Evolutionary conservation across 2,329 filamentous ascomycete genomes (phyloP).

Genomic region (Aspergillus nomiae): DNA sequence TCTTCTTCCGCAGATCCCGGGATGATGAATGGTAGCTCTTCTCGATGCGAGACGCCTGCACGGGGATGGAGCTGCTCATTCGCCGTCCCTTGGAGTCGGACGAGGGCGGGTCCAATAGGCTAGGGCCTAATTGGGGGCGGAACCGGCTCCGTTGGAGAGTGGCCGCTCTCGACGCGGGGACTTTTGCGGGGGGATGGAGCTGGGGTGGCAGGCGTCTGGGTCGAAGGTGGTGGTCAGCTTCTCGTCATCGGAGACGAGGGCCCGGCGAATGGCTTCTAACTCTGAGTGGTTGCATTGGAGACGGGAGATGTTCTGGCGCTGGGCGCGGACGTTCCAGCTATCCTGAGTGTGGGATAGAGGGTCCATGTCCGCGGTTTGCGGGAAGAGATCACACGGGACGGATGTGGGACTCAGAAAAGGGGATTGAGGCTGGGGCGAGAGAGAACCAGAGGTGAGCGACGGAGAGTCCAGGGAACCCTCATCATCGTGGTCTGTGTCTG

Average conservation of each 20-base stretch:
- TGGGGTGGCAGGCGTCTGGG: constrained; percentile 40
- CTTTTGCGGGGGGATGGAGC: constrained; percentile 37
- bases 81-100: constrained; percentile 20
- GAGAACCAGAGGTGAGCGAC: constrained; percentile 57
- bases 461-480: constrained; percentile 51
- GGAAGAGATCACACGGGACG: constrained; percentile 27
- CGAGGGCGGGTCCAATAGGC: neutral
- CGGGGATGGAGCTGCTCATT: constrained; percentile 30
- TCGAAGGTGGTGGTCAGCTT: constrained; percentile 9
- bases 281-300: constrained; percentile 41
- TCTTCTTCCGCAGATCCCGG: constrained; percentile 34
- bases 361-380: constrained; percentile 8
- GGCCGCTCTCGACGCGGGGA: constrained; percentile 35
- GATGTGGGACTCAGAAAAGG: constrained; percentile 33
- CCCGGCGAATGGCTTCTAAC: constrained; percentile 40
- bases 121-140: constrained; percentile 21
- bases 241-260: constrained; percentile 33
- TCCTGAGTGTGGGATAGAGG: constrained; percentile 12
- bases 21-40: constrained; percentile 32
- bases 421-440: constrained; percentile 36
- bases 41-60: constrained; percentile 35
- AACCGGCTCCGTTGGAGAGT: constrained; percentile 33
- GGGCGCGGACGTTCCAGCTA: constrained; percentile 32
- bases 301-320: constrained; percentile 43
- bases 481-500: constrained; percentile 43